A percentile compares a stretch with the other conserved stretches of the same genome.
phyloP scores from a whole-genome alignment of 306 rosid genomes.

The Quercus agrifolia region DNA sequence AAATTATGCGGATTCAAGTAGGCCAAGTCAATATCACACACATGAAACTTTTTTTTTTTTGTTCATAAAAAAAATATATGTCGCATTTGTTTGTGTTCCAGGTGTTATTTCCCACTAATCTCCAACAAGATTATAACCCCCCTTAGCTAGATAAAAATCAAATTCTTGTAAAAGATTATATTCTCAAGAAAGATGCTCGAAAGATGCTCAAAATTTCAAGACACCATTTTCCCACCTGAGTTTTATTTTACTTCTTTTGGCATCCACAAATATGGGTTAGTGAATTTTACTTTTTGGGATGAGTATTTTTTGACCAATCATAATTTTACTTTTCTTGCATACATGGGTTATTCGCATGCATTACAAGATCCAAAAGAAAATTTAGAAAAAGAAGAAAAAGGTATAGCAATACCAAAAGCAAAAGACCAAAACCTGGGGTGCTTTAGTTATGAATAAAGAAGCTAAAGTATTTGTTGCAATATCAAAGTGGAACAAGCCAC shows the following conservation, averaged over 20 bases:
- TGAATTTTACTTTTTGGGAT: too few species aligned
- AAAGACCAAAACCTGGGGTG: background rate
- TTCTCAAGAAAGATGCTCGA: background rate
- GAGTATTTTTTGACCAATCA: too few species aligned
- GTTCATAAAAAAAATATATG: background rate
- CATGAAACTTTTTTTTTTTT: too few species aligned
- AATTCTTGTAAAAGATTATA: background rate
- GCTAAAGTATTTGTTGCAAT: slow-evolving; percentile 26
- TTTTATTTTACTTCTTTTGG: too few species aligned
- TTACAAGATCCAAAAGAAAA: background rate
- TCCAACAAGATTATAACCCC: slow-evolving; percentile 11
- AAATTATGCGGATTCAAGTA: too few species aligned
- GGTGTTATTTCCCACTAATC: background rate
- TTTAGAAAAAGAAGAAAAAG: background rate
- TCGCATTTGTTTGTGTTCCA: background rate
- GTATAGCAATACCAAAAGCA: slow-evolving; percentile 15
- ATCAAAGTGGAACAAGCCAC: slow-evolving; percentile 58
- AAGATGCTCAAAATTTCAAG: background rate
- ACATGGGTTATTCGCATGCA: background rate
- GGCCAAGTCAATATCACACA: accelerated
- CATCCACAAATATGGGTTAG: too few species aligned
- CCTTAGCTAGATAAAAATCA: background rate
- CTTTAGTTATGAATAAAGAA: background rate
- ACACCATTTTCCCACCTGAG: too few species aligned
- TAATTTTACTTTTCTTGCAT: too few species aligned